These are phyloP conservation scores for Harringtonia lauricola DNA, from an alignment of 2,329 filamentous ascomycete species.

Conservation along the genomic window DNA sequence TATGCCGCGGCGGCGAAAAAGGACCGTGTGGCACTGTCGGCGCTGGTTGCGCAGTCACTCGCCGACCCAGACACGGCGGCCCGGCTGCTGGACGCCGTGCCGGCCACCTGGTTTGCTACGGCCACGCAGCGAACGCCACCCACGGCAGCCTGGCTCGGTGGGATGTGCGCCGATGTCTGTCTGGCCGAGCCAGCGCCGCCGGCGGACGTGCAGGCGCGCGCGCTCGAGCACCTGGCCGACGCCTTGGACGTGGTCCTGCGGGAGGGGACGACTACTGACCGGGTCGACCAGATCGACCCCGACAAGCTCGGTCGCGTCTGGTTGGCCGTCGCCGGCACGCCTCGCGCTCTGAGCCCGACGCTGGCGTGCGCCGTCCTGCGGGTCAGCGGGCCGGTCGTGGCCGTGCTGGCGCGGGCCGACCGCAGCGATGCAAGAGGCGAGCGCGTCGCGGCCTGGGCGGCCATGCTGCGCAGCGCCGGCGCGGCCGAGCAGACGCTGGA, in stretches of 20 bases:
- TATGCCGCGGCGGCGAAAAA: slow-evolving; percentile 17
- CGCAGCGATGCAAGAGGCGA: background rate
- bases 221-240: slow-evolving; percentile 34
- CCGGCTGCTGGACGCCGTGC: slow-evolving; percentile 28
- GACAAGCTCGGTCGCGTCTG: slow-evolving; percentile 31
- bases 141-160: slow-evolving; percentile 22
- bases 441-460: slow-evolving; percentile 30
- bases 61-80: slow-evolving; percentile 28
- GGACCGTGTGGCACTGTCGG: slow-evolving; percentile 13
- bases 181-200: slow-evolving; percentile 21
- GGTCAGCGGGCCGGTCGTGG: slow-evolving; percentile 35
- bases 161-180: slow-evolving; percentile 32
- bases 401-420: slow-evolving; percentile 11
- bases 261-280: too few species aligned
- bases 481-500: slow-evolving; percentile 49
- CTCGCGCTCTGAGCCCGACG: slow-evolving; percentile 30
- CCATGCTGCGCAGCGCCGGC: slow-evolving; percentile 36
- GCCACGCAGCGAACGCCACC: slow-evolving; percentile 10
- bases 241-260: slow-evolving; percentile 30
- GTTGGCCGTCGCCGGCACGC: slow-evolving; percentile 17
- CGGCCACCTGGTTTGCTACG: slow-evolving; percentile 16
- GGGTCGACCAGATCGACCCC: too few species aligned
- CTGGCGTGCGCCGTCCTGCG: slow-evolving; percentile 39
- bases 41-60: slow-evolving; percentile 23
- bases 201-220: slow-evolving; percentile 33